phyloP scores from a whole-genome alignment of 2,329 filamentous ascomycete genomes.

The Huntiella bhutanensis region DNA sequence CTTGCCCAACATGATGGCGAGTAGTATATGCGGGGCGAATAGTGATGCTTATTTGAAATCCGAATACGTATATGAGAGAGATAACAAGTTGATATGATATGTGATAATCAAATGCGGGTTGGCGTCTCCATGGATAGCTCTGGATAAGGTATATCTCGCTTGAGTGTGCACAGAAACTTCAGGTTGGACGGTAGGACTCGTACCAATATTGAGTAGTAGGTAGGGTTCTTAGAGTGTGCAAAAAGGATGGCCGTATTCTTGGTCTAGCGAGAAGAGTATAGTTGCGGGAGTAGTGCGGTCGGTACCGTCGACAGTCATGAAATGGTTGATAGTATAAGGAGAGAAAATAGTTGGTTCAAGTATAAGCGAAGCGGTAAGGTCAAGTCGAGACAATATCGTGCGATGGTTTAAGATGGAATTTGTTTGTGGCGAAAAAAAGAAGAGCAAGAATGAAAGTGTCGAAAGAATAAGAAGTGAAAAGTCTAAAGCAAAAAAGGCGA shows the following conservation, averaged over 20 bases:
- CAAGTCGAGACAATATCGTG: too few relatives aligned
- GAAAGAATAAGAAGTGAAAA: not conserved
- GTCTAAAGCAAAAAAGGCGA: not conserved
- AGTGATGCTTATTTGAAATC: not conserved
- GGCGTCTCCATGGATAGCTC: too few relatives aligned
- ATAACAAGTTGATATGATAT: not conserved
- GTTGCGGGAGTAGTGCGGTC: not conserved
- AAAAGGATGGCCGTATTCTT: not conserved
- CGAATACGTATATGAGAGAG: not conserved
- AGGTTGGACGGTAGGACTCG: not conserved
- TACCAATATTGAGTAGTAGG: not conserved
- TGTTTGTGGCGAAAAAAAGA: too few relatives aligned
- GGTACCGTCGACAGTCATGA: too few relatives aligned
- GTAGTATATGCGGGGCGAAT: not conserved
- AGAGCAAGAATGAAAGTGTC: not conserved
- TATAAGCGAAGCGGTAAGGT: too few relatives aligned
- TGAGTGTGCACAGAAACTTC: too few relatives aligned
- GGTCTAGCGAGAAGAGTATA: not conserved
- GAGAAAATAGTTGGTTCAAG: not conserved
- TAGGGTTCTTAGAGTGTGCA: not conserved
- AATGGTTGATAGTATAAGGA: not conserved
- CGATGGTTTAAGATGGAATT: too few relatives aligned
- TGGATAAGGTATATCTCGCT: too few relatives aligned
- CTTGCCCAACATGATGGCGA: constrained; percentile 9
- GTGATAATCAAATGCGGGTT: not conserved